Evolutionary conservation across 805 yeast species (phyloP), one percentile per base, ranked within the genome.

Genomic region (Monosporozyma solicola): DNA sequence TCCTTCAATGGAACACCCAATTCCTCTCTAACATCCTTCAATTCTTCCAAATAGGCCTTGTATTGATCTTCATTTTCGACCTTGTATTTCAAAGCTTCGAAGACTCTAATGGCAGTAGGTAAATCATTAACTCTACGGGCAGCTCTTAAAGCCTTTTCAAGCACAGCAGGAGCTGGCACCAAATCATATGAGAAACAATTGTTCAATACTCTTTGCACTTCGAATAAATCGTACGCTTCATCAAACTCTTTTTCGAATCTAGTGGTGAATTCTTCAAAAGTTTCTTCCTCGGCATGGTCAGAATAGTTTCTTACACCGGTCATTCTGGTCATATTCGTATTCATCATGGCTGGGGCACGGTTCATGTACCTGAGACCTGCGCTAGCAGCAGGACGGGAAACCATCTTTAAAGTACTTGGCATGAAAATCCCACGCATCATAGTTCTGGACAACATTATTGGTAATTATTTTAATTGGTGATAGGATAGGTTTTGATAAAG

Each of bases 111-210:
- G 53, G 99, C 99, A 55, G 98, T 91, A 57, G 99, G 97, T 76
- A 88, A 88, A 77, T 94, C 99, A 75, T 94, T 89, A 62, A 94
- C 98, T 77, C 98, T 88, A 84, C 99, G 91, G 64, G 97, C 91
- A 48, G 99, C 99, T 76, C 87, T 84, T 70, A 94, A 80, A 49
- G 99, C 99, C 75, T 86, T 87, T 75, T 88, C 96, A 68, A 94
- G 80, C 58, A 94, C 98, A 57, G 86, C 82, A 61, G 99, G 99
- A 32, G 99, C 92, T 61, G 99, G 99, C 53, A 94, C 99, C 73
- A 94, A 82, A 76, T 94, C 99, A 79, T 94, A 94, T 15, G 98
- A 87, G 79, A 94, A 94, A 74, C 95, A 90, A 78, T 94, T 94
- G 84, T 95, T 94, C 71, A 94, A 82, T 57, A 94, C 91, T 79